Conservation (phyloP, 2,329 filamentous ascomycete species). For the Aspergillus amoenus region DNA sequence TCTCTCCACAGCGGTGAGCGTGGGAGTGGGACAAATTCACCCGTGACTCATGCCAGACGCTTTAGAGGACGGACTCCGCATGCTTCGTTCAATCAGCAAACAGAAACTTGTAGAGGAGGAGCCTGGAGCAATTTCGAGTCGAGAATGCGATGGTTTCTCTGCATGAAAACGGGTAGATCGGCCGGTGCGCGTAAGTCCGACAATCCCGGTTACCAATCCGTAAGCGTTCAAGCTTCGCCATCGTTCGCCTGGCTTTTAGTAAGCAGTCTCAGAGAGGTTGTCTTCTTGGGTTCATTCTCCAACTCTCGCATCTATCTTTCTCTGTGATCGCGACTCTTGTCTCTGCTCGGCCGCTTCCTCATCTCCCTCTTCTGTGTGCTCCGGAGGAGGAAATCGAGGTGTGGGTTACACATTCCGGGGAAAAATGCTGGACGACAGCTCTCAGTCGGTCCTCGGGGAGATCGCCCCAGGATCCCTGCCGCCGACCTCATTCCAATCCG, state of each 20-base stretch:
- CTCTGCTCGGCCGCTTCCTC: neutral
- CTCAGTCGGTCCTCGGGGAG: slow-evolving; percentile 35
- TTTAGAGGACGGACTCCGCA: neutral
- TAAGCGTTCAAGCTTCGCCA: slow-evolving; percentile 1
- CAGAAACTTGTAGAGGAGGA: neutral
- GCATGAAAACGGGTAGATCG: neutral
- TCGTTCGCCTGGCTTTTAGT: slow-evolving; percentile 2
- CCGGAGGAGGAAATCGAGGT: slow-evolving; percentile 23
- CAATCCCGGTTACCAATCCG: slow-evolving; percentile 2
- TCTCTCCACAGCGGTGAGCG: neutral
- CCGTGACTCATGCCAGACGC: neutral
- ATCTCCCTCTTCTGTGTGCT: slow-evolving; percentile 6
- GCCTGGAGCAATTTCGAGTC: neutral
- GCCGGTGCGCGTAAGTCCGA: neutral
- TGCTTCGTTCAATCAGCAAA: neutral
- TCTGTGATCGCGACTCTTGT: slow-evolving; percentile 4
- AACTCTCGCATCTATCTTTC: neutral
- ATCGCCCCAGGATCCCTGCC: slow-evolving; percentile 28
- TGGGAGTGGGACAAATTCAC: neutral
- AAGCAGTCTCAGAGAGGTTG: slow-evolving; percentile 1
- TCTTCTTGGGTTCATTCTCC: neutral
- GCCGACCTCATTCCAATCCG: slow-evolving; percentile 26
- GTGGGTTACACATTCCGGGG: slow-evolving; percentile 21
- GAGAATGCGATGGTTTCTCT: neutral
- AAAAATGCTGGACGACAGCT: slow-evolving; percentile 37